Evolutionary conservation across 345 rosid genomes (phyloP).

Genomic region (Eucalyptus rudis): DNA sequence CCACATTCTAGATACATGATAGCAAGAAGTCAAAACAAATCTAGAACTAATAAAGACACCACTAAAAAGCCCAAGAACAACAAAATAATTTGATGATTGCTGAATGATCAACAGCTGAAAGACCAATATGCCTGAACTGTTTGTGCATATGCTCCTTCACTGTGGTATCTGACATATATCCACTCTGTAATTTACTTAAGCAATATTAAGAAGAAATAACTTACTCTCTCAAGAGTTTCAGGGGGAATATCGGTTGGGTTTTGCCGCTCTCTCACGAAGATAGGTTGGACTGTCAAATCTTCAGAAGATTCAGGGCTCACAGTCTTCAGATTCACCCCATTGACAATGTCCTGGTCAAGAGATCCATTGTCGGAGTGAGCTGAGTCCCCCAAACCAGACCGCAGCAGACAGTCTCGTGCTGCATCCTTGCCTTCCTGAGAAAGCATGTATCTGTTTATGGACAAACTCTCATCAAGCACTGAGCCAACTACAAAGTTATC

Average conservation of each 20-base stretch:
- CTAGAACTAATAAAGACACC: not conserved
- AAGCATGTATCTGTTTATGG: conserved; percentile 61
- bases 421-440: conserved; percentile 66
- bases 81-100: not conserved
- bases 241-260: conserved; percentile 25
- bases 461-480: not conserved
- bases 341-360: conserved; percentile 7
- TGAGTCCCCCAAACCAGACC: conserved; percentile 56
- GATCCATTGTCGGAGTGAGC: conserved; percentile 13
- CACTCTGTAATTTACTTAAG: not conserved
- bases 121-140: not conserved
- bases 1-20: not conserved
- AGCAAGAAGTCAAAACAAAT: not conserved
- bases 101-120: not conserved
- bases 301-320: conserved; percentile 4
- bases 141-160: not conserved
- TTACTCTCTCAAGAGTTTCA: conserved; percentile 46
- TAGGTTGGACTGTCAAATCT: conserved; percentile 4
- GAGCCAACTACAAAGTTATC: not conserved
- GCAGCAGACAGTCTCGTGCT: conserved; percentile 55
- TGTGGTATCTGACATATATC: not conserved
- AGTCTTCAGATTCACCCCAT: conserved; percentile 6
- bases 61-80: not conserved
- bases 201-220: not conserved
- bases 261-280: conserved; percentile 5